Base-by-base conservation (phyloP, 768 basidiomycete species). In the Strobilomyces dryophilus region DNA sequence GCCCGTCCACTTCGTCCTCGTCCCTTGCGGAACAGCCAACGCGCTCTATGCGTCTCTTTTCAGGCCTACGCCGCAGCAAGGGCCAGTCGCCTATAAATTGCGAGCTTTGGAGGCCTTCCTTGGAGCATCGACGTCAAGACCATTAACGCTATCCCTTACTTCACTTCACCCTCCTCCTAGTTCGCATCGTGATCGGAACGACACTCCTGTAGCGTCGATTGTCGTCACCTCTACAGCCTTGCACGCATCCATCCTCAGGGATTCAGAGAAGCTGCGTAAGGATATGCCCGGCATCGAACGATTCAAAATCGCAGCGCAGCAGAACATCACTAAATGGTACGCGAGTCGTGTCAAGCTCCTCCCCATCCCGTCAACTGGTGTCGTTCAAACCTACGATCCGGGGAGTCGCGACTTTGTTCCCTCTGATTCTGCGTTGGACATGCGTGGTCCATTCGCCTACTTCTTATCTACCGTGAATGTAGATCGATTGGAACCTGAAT, bases 21-120 rank as follows among this genome's bases (percentile, higher is more conserved):
- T 89, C 41, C 92, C 93, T 5, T 80, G 80, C 46, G 93, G 93
- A 24, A 95, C 93, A n/a, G 94, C 93, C 40, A 98, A 98, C 66
- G 95, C 95, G 0, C 76, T 97, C 32, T 94, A 87, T 69, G 76
- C 81, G 7, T 84, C 89, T 8, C 70, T 93, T 27, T 95, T 88
- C 68, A 84, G 84, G 0, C 79, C 82, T 0, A 43, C 54, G 18
- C 29, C 63, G 9, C 57, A 59, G 15, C 61, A 54, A 47, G 51
- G 68, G 15, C 52, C 70, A 21, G 41, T 64, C 9, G 53, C 67
- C 14, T 80, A 82, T 68, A 77, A 74, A 52, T 71, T 89, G 32
- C 76, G 73, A 57, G 85, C 86, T 3, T 58, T 89, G 10, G 68
- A 77, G 17, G 75, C 80, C 2, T 83, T 77, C 61, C 63, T 88